Base-by-base conservation (phyloP, 441 rosid genomes). In the Croton setiger region DNA sequence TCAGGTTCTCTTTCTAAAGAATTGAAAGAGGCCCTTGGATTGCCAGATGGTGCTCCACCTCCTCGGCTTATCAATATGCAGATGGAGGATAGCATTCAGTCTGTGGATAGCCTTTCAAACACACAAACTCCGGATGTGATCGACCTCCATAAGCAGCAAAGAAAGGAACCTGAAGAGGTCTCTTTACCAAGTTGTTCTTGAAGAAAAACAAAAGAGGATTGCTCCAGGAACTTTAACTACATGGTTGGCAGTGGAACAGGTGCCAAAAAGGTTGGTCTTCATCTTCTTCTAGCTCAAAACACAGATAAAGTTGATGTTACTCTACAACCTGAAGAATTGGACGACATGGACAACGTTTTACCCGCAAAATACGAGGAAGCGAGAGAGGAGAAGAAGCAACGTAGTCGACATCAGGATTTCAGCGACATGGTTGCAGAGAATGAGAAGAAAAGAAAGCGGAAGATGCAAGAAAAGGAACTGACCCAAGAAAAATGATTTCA, bases 341-440 rank as follows among this genome's bases (percentile, higher is more conserved):
- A 95, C 13, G 80, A 71, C 5, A 82, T 95, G 92, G 97, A 91
- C 43, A 86, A 92, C 74, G 99, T 92, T 64, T 75, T 96, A 47
- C 93, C 97, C 73, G 93, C 98, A 35, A 95, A 92, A 84, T 96
- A 92, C 5, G 96, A 91, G 86, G 98, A 92, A 82, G 99, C 98
- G 31, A 83, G 98, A 69, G 98, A 96, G 74, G 98, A 90, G 79
- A 98, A 89, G 86, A 96, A 96, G 74, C 65, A 79, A 44, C 95
- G 96, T 33, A 96, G 86, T 82, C 96, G 91, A 74, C 88, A 83
- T 13, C 96, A 87, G 77, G 97, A 96, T 68, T 96, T 92, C 79
- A 92, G 98, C 74, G 98, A 92, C 78, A 92, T 96, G 99, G 99
- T 96, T 59, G 93, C 95, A 3, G 98, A 95, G 98, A 95, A 95